Evolutionary conservation across 768 basidiomycete genomes (phyloP), one percentile per base, ranked within the genome.

Genomic region (Termitomyces sp.): DNA sequence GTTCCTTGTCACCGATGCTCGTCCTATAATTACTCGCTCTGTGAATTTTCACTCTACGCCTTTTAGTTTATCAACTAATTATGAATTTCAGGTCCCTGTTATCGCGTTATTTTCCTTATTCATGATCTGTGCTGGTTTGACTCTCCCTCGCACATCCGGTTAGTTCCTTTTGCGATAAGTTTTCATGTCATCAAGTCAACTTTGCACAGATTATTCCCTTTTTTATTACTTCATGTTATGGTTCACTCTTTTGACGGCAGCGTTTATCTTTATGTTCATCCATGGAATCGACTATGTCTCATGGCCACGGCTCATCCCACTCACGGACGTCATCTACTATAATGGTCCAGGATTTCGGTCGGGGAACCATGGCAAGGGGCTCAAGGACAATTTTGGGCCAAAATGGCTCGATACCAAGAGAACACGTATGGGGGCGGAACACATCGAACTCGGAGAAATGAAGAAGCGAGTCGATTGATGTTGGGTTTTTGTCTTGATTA

Each of bases 241-340:
- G 91, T 79, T 91, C 67, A 66, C 80, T 37, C 70, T 95, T 48
- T 76, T 92, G 49, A 70, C 81, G 38, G 65, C 85, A 56, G 81
- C 94, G 12, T 74, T 89, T 60, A 66, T 77, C 49, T 95, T 91
- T 76, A 94, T 98, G 65, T 65, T 88, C 68, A 73, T 84, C n/a
- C 83, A 96, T 73, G 96, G 96, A 42, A 87, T 96, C 65, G 92
- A 94, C 63, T 99, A 97, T 71, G 96, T 99, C 58, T 84, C 91
- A 15, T 98, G 95, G 92, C 97, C 97, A 12, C 84, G 89, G 11
- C 81, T 99, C 58, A 83, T 91, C 64, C 90, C 93, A 0, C 86
- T 88, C 4, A 88, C 94, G 50, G 91, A 94, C 60, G 79, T 88
- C 56, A 88, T 98, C 59, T 86, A 91, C 69, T 99, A 98, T 73